Percentiles rank a stretch among this genome's conserved stretches.
Evolutionary conservation across 176 grass and related monocot genomes (phyloP).

Genomic region (Phoenix roebelenii): DNA sequence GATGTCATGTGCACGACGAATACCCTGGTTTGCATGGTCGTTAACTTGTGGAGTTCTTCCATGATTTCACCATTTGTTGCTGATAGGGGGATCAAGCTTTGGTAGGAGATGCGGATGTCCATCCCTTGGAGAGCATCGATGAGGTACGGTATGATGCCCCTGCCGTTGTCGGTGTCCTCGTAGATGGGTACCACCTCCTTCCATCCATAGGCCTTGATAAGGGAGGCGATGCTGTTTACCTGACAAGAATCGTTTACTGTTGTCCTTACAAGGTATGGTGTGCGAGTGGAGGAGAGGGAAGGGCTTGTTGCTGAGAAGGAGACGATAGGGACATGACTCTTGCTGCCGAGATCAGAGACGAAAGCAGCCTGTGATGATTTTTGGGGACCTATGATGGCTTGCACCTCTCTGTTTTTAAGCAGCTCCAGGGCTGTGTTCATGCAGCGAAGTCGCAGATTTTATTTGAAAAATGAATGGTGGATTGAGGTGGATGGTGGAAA

Average conservation of each 20-base stretch:
- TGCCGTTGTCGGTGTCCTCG: slow-evolving; percentile 37
- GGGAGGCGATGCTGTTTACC: slow-evolving; percentile 32
- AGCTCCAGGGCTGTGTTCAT: slow-evolving; percentile 33
- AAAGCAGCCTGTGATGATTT: slow-evolving; percentile 38
- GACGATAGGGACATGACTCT: slow-evolving; percentile 35
- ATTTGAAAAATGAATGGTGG: too few relatives aligned
- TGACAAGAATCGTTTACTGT: slow-evolving; percentile 29
- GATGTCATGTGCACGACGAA: neutral
- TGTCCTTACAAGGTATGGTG: slow-evolving; percentile 42
- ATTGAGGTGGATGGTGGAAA: too few relatives aligned
- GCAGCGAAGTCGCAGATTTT: slow-evolving; percentile 2
- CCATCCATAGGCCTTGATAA: slow-evolving; percentile 59
- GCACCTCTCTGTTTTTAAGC: slow-evolving; percentile 27
- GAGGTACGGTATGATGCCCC: slow-evolving; percentile 44
- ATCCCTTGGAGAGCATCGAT: slow-evolving; percentile 23
- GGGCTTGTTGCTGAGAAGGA: slow-evolving; percentile 57
- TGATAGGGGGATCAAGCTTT: slow-evolving; percentile 11
- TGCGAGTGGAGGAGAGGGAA: slow-evolving; percentile 2
- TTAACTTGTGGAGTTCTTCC: slow-evolving; percentile 35
- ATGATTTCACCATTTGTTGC: slow-evolving; percentile 34
- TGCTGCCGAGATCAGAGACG: slow-evolving; percentile 37
- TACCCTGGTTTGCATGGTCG: too few relatives aligned
- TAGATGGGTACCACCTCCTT: slow-evolving; percentile 40
- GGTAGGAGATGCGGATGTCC: slow-evolving; percentile 20
- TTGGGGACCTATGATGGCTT: slow-evolving; percentile 40